Base-by-base conservation (phyloP, 148 eudicot genomes). In the Oxyria digyna region DNA sequence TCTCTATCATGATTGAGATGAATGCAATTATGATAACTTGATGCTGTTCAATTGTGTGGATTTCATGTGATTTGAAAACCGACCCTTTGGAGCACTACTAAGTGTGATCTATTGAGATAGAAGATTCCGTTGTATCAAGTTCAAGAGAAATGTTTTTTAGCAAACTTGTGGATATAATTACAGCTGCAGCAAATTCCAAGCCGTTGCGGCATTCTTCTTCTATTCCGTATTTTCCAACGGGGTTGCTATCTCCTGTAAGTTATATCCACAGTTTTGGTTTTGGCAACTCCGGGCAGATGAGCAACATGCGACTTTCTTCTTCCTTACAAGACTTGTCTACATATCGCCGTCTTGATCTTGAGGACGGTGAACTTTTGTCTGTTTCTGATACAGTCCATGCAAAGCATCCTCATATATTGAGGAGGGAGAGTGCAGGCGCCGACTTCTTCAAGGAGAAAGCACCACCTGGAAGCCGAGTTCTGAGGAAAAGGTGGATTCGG, bases 291-390 rank as follows among this genome's bases (percentile, higher is more conserved):
- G 83, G 76, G 71, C 80, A 75, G 45, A 85, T 76, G 78, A 84
- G 50, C 72, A 76, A 73, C 74, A 49, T 88, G 75, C 82, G 97
- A 52, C 69, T 75, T 6, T 95, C 97, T 32, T 79, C 96, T 38
- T 95, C 99, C 67, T 86, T 91, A 37, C 99, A 95, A 85, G 99
- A 95, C 81, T 75, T 95, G 33, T 85, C 97, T 49, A 77, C 78
- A 69, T 95, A 87, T 77, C 80, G 78, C 59, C 89, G 49, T 12
- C 76, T 83, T 67, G 89, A 88, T 80, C 76, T 75, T n/a, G 97
- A 84, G 74, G 82, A 45, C 14, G 79, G 81, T 46, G 81, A 83
- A 69, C 38, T 14, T 29, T 15, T 14, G 10, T 27, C 65, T 27
- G 65, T 14, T 8, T 14, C 37, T 29, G 65, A 59, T 59, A 6